phyloP scores from a whole-genome alignment of 192 early-diverging fungal species.

The Linderina pennispora region DNA sequence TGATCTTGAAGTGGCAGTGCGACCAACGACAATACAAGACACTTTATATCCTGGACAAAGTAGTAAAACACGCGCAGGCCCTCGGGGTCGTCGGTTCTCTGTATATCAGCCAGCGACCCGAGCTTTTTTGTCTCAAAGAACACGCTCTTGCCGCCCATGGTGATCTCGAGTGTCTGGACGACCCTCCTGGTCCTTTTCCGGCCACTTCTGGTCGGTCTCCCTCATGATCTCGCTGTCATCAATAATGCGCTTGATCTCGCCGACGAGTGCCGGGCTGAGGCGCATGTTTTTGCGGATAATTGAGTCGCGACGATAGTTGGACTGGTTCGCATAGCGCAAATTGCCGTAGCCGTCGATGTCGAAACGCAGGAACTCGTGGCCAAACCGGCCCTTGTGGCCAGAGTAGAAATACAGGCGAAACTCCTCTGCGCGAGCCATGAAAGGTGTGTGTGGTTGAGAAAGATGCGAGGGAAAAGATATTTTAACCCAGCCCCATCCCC shows the following conservation, averaged over 20 bases:
- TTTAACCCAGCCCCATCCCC: too few relatives aligned
- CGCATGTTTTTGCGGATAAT: constrained; percentile 91
- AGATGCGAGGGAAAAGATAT: neutral
- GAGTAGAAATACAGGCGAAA: constrained; percentile 47
- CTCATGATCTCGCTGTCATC: constrained; percentile 86
- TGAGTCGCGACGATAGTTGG: constrained; percentile 95
- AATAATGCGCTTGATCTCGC: constrained; percentile 87
- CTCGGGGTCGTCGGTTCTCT: constrained; percentile 86
- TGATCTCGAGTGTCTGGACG: constrained; percentile 93
- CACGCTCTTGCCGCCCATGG: constrained; percentile 82
- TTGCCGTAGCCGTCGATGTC: constrained; percentile 83
- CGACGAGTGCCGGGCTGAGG: constrained; percentile 71
- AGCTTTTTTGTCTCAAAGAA: constrained; percentile 79
- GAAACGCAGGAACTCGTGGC: constrained; percentile 99
- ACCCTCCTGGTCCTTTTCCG: constrained; percentile 81
- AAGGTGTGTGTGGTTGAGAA: neutral
- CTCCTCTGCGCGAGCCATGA: constrained; percentile 10
- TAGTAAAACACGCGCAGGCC: constrained; percentile 94
- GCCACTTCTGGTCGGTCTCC: constrained; percentile 92
- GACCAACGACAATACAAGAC: constrained; percentile 91
- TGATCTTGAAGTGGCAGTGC: constrained; percentile 90
- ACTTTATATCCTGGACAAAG: constrained; percentile 96
- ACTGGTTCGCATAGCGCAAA: constrained; percentile 96
- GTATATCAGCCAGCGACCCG: constrained; percentile 85
- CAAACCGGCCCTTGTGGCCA: constrained; percentile 91